phyloP scores from a whole-genome alignment of 495 filamentous ascomycete genomes.

The Xylaria cubensis region DNA sequence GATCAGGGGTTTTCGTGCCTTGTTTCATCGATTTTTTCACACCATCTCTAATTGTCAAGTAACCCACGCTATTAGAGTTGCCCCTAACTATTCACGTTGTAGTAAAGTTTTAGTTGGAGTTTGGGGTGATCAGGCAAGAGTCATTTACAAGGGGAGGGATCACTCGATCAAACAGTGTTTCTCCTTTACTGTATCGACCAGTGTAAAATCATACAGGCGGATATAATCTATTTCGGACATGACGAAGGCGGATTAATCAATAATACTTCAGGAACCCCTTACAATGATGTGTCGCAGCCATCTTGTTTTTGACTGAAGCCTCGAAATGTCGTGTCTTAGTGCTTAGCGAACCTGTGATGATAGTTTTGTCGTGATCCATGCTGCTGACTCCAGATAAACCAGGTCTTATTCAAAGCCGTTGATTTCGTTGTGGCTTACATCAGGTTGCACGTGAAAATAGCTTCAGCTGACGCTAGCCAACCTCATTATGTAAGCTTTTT shows the following conservation, averaged over 20 bases:
- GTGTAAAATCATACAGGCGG: not conserved
- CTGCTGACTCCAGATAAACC: not conserved
- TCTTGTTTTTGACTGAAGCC: not conserved
- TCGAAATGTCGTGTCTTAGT: not conserved
- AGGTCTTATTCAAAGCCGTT: not conserved
- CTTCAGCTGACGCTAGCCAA: not conserved
- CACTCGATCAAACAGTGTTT: not conserved
- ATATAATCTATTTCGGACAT: not conserved
- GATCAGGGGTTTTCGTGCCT: too few species aligned
- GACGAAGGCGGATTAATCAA: not conserved
- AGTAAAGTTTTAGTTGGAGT: not conserved
- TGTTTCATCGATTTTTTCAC: too few species aligned
- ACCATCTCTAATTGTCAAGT: not conserved
- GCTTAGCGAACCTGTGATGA: not conserved
- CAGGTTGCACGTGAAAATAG: not conserved
- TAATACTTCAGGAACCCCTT: not conserved
- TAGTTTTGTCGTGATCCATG: not conserved
- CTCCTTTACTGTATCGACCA: not conserved
- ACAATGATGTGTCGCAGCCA: not conserved
- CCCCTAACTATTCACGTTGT: not conserved
- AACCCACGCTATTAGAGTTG: not conserved
- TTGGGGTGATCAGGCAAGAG: not conserved
- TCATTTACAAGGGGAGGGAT: not conserved
- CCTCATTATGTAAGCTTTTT: not conserved
- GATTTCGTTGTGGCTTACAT: not conserved